Base-by-base conservation (phyloP, 2,329 filamentous ascomycete species). In the Trichoderma sp. region DNA sequence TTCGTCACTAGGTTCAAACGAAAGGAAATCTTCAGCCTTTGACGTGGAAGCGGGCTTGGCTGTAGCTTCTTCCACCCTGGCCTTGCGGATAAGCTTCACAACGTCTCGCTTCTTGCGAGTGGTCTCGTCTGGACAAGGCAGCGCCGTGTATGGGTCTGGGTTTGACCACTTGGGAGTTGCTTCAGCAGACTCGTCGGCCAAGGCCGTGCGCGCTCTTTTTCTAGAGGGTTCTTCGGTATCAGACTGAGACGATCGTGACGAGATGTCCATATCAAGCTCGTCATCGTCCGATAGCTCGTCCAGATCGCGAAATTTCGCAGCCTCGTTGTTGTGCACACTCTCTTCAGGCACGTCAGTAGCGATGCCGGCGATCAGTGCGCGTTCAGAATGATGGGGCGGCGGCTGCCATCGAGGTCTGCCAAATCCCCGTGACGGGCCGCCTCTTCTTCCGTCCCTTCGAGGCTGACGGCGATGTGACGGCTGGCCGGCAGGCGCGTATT, bases 71-170 rank as follows among this genome's bases (percentile, higher is more conserved):
- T 91, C 88, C 39, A 94, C 85, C 62, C 95, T 93, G 2, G 95
- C 93, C 79, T 97, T 98, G 76, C 95, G 91, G 76, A 98, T 98
- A 73, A 97, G 82, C 77, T 97, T 93, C 43, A 98, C 93, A 50
- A 98, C 91, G 75, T 98, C 94, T 75, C 90, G 91, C 81, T 92
- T 94, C 82, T 96, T 97, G 23, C 88, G 87, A 50, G 88, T 86
- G 6, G 84, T 85, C 69, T 94, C 92, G 74, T 95, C 92, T 0
- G 91, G 88, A 7, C 94, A 94, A 9, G 95, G 95, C 11, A 97
- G 85, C 2, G 90, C 92, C 6, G 93, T 97, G 81, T 98, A 98
- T 0, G 95, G 94, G 79, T 98, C 95, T 4, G 95, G 95, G 76
- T 98, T 98, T 5, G 94, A 97, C 95, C 95, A 98, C 80, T 92